Conservation (phyloP, 108 stramenopile genomes). For the Nitzschia sp. region DNA sequence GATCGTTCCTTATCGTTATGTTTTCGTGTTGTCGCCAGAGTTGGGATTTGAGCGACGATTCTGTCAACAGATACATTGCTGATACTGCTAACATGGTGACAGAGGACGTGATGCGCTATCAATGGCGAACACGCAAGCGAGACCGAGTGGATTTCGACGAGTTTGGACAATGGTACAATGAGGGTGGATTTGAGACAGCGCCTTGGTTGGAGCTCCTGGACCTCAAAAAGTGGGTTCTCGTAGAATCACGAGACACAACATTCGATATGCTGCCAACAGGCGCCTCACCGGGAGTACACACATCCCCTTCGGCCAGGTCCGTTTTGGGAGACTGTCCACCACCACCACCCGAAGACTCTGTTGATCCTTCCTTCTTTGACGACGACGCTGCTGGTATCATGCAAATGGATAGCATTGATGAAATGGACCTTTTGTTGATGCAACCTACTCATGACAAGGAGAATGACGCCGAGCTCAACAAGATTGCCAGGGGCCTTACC, state of each 20-base stretch:
- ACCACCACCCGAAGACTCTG: slow-evolving; percentile 48
- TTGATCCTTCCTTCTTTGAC: slow-evolving; percentile 49
- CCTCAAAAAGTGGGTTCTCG: slow-evolving; percentile 88
- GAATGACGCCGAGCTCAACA: slow-evolving; percentile 35
- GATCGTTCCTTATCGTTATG: slow-evolving; percentile 80
- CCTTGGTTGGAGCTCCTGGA: slow-evolving; percentile 96
- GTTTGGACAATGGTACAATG: slow-evolving; percentile 95
- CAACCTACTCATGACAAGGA: slow-evolving; percentile 53
- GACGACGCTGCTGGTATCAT: slow-evolving; percentile 44
- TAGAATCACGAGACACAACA: slow-evolving; percentile 37
- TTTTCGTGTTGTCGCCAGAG: slow-evolving; percentile 90
- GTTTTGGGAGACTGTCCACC: slow-evolving; percentile 33
- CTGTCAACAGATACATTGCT: slow-evolving; percentile 69
- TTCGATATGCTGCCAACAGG: slow-evolving; percentile 13
- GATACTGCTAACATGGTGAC: slow-evolving; percentile 80
- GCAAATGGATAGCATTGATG: slow-evolving; percentile 63
- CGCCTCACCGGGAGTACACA: neutral
- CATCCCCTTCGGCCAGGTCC: slow-evolving; percentile 4
- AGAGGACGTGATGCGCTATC: slow-evolving; percentile 79
- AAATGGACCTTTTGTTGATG: slow-evolving; percentile 64
- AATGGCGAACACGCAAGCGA: slow-evolving; percentile 62
- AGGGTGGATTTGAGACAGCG: slow-evolving; percentile 87
- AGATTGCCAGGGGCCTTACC: slow-evolving; percentile 25
- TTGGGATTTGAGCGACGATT: slow-evolving; percentile 64
- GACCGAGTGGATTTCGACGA: slow-evolving; percentile 86